Evolutionary conservation across 768 basidiomycete species (phyloP), one percentile per base, ranked within the genome.

Genomic region (Tricholoma hemisulphureum): DNA sequence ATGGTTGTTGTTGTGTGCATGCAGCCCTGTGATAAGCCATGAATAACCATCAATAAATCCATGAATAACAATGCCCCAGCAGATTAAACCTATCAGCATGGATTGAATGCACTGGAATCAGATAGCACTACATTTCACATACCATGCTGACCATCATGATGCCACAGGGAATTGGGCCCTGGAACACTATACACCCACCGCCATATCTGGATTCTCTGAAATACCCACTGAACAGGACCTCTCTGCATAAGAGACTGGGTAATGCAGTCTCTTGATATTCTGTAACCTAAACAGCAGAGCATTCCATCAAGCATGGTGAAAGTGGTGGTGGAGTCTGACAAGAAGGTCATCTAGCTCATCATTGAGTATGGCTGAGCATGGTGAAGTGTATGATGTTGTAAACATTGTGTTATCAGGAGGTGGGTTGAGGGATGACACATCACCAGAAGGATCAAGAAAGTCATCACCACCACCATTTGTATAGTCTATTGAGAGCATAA

Each of bases 61-160:
- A 64, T 74, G 72, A 9, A 69, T 70, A 8, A 76, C 67, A 53
- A 76, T 64, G 11, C 66, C 60, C 69, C 70, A 76, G 1, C 64
- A 50, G 16, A 73, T 73, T 0, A 75, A 56, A 10, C 68, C 74
- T 74, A 39, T 18, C n/a, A 39, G 24, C 10, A 51, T 32, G 16
- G 26, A 34, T 20, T 43, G 26, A 58, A 16, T 2, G 35, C 37
- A 14, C 49, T 34, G 6, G 26, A 48, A 23, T 51, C 49, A 24
- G n/a, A 13, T 11, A 48, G 45, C 21, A 37, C 20, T 53, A 9
- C 4, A 21, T 41, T 21, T 16, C 59, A 63, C n/a, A n/a, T 53
- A 75, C 73, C 66, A 62, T 75, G 74, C 46, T 75, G 73, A 0
- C 75, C 71, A 61, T 76, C 72, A 62, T 75, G 70, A 55, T 75